phyloP scores from a whole-genome alignment of 495 filamentous ascomycete species.

The Penicillium canescens region DNA sequence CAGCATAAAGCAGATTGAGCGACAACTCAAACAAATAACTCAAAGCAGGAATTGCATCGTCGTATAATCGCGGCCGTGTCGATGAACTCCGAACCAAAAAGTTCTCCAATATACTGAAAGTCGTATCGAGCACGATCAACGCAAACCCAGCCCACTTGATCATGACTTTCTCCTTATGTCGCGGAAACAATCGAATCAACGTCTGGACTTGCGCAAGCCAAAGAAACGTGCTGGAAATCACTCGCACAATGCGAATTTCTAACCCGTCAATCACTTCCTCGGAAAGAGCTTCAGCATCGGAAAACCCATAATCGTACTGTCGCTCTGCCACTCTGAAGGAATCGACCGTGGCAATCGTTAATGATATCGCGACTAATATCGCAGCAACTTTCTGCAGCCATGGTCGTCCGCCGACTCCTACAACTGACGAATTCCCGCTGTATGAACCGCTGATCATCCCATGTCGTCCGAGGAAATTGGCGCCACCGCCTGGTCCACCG shows the following conservation, averaged over 20 bases:
- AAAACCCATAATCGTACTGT: slow-evolving; percentile 73
- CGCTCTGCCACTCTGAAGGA: slow-evolving; percentile 78
- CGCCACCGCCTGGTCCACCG: slow-evolving; percentile 64
- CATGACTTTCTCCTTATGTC: slow-evolving; percentile 94
- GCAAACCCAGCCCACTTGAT: slow-evolving; percentile 99
- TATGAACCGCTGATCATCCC: slow-evolving; percentile 80
- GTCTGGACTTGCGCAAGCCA: slow-evolving; percentile 99
- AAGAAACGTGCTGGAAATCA: slow-evolving; percentile 91
- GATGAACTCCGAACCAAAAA: slow-evolving; percentile 65
- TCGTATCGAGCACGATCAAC: slow-evolving; percentile 84
- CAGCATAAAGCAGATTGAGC: slow-evolving; percentile 85
- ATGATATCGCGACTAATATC: slow-evolving; percentile 81
- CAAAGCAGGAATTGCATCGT: slow-evolving; percentile 87
- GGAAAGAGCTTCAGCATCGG: slow-evolving; percentile 72
- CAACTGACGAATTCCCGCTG: slow-evolving; percentile 65
- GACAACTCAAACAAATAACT: slow-evolving; percentile 92
- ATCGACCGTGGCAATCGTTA: slow-evolving; percentile 89
- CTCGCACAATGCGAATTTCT: slow-evolving; percentile 82
- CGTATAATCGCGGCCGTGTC: slow-evolving; percentile 68
- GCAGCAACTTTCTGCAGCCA: slow-evolving; percentile 97
- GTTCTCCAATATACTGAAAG: slow-evolving; percentile 85
- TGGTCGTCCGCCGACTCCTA: slow-evolving; percentile 86
- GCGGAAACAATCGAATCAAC: slow-evolving; percentile 89
- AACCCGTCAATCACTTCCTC: slow-evolving; percentile 73
- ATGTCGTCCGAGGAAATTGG: slow-evolving; percentile 76